Base-by-base conservation (phyloP, 78 protist genomes). In the Capsaspora owczarzaki region DNA sequence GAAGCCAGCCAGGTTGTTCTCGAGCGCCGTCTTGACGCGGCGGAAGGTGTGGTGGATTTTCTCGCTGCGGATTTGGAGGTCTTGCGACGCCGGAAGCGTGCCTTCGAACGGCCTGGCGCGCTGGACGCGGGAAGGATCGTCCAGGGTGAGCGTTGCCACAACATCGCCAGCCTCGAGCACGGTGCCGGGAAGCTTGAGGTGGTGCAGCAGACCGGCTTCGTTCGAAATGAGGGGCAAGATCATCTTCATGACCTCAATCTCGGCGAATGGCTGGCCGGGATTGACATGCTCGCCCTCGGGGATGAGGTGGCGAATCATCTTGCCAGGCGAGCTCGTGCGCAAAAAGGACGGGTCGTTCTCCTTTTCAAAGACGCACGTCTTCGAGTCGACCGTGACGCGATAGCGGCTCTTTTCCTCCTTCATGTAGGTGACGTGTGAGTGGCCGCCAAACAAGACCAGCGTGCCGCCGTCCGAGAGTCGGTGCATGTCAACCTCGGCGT, bases 161-260 rank as follows among this genome's bases (percentile, higher is more conserved):
- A 96, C 74, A n/a, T 91, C 90, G 43, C 98, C 99, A 0, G 93
- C 80, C 22, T 61, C 12, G 83, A 96, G 51, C 41, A 93, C 84
- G 49, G 92, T 20, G 51, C 99, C 99, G 16, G 80, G 38, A 23
- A 10, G 20, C 66, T 23, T 46, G 2, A 19, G 8, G 16, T n/a
- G 79, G 27, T 51, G 61, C 37, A 75, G 61, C 33, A n/a, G 27
- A 46, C 98, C 98, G 0, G 82, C 40, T 29, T 88, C 92, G 31
- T 83, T 47, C 2, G 88, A 89, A 25, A 49, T 29, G n/a, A 96
- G 74, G 25, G 92, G 89, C 91, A 93, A 81, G 86, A 83, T 72
- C 98, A 96, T 96, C 89, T 96, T 96, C 98, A 96, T 96, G 40
- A 92, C 96, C 77, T 96, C 98, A 61, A 93, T 82, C 76, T 96